Percentiles rank a stretch among this genome's conserved stretches.
These are phyloP conservation scores for Curvularia spicifera DNA, from an alignment of 2,329 filamentous ascomycete species.

Conservation along the genomic window DNA sequence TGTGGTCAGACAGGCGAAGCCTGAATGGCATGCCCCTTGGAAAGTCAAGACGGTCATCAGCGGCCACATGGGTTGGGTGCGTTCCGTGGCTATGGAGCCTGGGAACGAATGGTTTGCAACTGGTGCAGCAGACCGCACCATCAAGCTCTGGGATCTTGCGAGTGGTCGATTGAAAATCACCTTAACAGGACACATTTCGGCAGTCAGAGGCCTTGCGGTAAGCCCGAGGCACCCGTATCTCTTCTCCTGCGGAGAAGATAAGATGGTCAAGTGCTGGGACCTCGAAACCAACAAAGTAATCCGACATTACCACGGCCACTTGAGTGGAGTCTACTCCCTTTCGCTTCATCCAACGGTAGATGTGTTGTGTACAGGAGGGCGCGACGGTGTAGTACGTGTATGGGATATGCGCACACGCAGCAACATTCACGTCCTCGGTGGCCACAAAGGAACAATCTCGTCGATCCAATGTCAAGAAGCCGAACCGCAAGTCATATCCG, in stretches of 20 bases:
- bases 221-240: slow-evolving; percentile 94
- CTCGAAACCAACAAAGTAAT: slow-evolving; percentile 96
- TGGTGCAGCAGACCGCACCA: slow-evolving; percentile 84
- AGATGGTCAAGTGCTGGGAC: slow-evolving; percentile 99
- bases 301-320: slow-evolving; percentile 88
- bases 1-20: slow-evolving; percentile 72
- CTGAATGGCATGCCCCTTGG: slow-evolving; percentile 98
- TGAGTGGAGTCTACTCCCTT: slow-evolving; percentile 93
- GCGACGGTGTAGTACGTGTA: slow-evolving; percentile 91
- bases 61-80: slow-evolving; percentile 92
- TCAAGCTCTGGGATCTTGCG: slow-evolving; percentile 98
- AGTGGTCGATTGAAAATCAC: slow-evolving; percentile 62
- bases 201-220: slow-evolving; percentile 74
- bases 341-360: slow-evolving; percentile 94
- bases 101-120: slow-evolving; percentile 98
- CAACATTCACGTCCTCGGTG: slow-evolving; percentile 91
- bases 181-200: slow-evolving; percentile 41
- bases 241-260: slow-evolving; percentile 97
- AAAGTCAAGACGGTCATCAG: slow-evolving; percentile 97
- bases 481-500: slow-evolving; percentile 92
- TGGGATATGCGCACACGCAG: slow-evolving; percentile 97
- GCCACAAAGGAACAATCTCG: slow-evolving; percentile 89
- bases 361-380: slow-evolving; percentile 90
- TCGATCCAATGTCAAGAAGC: slow-evolving; percentile 93
- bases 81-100: slow-evolving; percentile 76